phyloP scores from a whole-genome alignment of 495 filamentous ascomycete genomes.

The Xylaria scruposa region DNA sequence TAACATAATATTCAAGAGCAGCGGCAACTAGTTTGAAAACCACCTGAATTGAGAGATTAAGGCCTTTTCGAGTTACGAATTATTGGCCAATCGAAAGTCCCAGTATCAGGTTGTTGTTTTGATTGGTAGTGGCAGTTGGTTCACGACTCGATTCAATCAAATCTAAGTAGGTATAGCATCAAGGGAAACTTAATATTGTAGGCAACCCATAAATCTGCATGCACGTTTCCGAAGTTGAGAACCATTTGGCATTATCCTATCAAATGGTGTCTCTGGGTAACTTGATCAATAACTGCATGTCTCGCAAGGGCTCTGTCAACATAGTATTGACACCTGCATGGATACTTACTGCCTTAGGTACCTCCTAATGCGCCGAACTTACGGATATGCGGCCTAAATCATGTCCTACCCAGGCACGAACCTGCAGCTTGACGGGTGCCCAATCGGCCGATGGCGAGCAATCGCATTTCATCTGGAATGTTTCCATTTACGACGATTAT shows the following conservation, averaged over 20 bases:
- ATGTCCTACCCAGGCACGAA: constrained; percentile 40
- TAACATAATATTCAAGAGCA: background rate
- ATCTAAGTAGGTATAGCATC: background rate
- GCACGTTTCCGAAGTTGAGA: constrained; percentile 12
- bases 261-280: constrained; percentile 19
- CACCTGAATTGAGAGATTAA: background rate
- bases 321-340: constrained; percentile 8
- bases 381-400: constrained; percentile 40
- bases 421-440: constrained; percentile 38
- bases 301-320: constrained; percentile 22
- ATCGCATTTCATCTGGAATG: background rate
- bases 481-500: background rate
- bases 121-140: constrained; percentile 35
- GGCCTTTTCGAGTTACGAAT: constrained; percentile 6
- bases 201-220: constrained; percentile 7
- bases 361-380: constrained; percentile 22
- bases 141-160: constrained; percentile 29
- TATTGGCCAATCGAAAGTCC: constrained; percentile 37
- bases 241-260: constrained; percentile 10
- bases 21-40: background rate
- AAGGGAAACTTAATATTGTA: background rate
- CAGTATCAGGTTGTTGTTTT: constrained; percentile 26
- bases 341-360: background rate
- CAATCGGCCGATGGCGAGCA: constrained; percentile 37
- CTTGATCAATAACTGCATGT: constrained; percentile 14